Base-by-base conservation (phyloP, 306 rosid genomes). In the Luffa aegyptiaca region DNA sequence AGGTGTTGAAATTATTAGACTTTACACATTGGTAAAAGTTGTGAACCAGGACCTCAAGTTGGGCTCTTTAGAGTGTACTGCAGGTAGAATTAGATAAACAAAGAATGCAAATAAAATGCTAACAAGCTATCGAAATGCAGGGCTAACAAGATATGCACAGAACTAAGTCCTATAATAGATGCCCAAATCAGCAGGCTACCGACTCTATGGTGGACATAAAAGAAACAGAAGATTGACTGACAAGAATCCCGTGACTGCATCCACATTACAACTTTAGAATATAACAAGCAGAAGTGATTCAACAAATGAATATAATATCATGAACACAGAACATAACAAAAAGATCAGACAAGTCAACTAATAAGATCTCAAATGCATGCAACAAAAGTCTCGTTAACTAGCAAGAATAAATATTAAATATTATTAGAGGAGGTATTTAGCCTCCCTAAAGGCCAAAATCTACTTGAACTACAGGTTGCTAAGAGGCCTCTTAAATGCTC, bases 401-500 rank as follows among this genome's bases (percentile, higher is more conserved):
- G 17, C 65, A 36, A 41, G 52, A 51, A 61, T 8, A 16, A 31
- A 66, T 46, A 45, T 79, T 8, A 16, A 31, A 66, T 46, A 45
- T 79, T 26, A 13, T 5, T 2, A 56, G 52, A n/a, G 51, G 62
- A 41, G 18, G 64, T 14, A n/a, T 39, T 73, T 82, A 80, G 35
- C 87, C 85, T 73, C 78, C 80, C 57, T 73, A 83, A 84, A 79
- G 81, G 79, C 77, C 52, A 78, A 74, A 73, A 62, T 61, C 75
- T 80, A 87, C 75, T 85, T 66, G 75, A 82, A 48, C 49, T 77
- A 76, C 66, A 87, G 71, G 85, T 75, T 86, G 80, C 84, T 85
- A 87, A 77, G 86, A 84, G 87, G 86, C 93, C 92, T 84, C 91
- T 91, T 33, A 89, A 78, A 85, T 85, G 88, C 86, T 84, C 89